phyloP scores from a whole-genome alignment of 2,329 filamentous ascomycete species.

The Dactylellina parvicollis region DNA sequence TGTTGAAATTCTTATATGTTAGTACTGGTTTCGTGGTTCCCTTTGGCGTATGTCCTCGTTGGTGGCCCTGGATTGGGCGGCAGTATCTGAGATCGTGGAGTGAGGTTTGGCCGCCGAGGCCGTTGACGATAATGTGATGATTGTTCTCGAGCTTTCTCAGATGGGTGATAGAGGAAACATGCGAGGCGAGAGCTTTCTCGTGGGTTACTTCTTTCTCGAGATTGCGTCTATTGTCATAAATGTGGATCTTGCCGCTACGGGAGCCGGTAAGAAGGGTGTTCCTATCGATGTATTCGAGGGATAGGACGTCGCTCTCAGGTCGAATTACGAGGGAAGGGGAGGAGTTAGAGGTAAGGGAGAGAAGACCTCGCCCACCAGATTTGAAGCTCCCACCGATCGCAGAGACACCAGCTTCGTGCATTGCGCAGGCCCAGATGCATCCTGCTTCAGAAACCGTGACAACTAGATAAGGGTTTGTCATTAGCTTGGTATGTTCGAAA shows the following conservation, averaged over 20 bases:
- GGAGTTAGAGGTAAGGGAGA: constrained; percentile 28
- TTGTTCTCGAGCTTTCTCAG: constrained; percentile 43
- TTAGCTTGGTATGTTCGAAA: not conserved
- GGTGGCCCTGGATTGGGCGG: constrained; percentile 38
- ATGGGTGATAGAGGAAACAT: constrained; percentile 45
- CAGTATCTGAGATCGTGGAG: constrained; percentile 49
- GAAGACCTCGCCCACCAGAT: constrained; percentile 33
- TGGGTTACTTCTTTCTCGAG: constrained; percentile 49
- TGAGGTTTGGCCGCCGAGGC: constrained; percentile 36
- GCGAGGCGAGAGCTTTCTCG: constrained; percentile 36
- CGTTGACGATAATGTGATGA: constrained; percentile 42
- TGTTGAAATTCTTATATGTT: constrained; percentile 43
- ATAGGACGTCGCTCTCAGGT: constrained; percentile 44
- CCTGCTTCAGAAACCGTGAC: constrained; percentile 37
- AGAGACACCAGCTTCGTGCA: constrained; percentile 20
- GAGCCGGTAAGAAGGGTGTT: constrained; percentile 46
- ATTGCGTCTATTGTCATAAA: constrained; percentile 50
- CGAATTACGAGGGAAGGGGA: constrained; percentile 23
- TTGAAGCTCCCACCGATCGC: constrained; percentile 48
- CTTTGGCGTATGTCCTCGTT: constrained; percentile 41
- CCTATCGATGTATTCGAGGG: constrained; percentile 43
- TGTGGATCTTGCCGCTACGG: constrained; percentile 46
- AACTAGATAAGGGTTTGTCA: not conserved
- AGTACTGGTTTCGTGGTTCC: constrained; percentile 27
- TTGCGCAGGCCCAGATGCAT: constrained; percentile 42